Evolutionary conservation across 1,284 basidiomycete species (phyloP), one percentile per base, ranked within the genome.

Genomic region (Nidula niveotomentosa): DNA sequence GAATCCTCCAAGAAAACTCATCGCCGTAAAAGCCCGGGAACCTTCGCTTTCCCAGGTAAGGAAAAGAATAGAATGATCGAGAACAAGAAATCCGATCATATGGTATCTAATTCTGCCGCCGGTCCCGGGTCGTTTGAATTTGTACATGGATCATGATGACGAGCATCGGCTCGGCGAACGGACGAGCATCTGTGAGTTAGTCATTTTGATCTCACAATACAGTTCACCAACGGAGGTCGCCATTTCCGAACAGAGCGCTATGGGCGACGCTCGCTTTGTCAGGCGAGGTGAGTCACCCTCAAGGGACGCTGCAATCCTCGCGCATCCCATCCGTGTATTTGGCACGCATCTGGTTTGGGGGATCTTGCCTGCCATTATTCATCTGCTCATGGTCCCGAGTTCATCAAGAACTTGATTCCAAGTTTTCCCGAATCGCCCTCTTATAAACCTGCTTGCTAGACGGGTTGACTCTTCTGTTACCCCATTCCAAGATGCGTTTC

Each of bases 401-500:
- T 41, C 39, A 41, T 41, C 39, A 41, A 12, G 15, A 41, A 41
- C 7, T 17, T 41, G 39, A 41, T 41, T 41, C 13, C 13, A 30
- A 34, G 17, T 45, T 33, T 17, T 10, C 9, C 30, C 35, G 18
- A 15, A 33, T 33, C 51, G 23, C 18, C 50, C 13, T 10, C 45
- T 17, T 23, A 17, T 18, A 23, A 23, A 30, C 36, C 15, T 18
- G 17, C 17, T 49, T 17, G 15, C 39, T 53, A 45, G 52, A 43
- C 51, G 54, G 36, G 49, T 46, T 35, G 54, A 9, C 13, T 53
- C 53, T 49, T 52, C 51, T 53, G 53, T 37, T 54, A 55, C 57
- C 60, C 56, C 55, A 60, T 52, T 55, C 57, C 57, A 39, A 58
- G 60, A 74, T 75, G 70, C 67, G 61, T 55, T 53, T 64, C 45